These are phyloP conservation scores for Erodium chrysanthum DNA, from an alignment of 441 rosid species.

Conservation along the genomic window DNA sequence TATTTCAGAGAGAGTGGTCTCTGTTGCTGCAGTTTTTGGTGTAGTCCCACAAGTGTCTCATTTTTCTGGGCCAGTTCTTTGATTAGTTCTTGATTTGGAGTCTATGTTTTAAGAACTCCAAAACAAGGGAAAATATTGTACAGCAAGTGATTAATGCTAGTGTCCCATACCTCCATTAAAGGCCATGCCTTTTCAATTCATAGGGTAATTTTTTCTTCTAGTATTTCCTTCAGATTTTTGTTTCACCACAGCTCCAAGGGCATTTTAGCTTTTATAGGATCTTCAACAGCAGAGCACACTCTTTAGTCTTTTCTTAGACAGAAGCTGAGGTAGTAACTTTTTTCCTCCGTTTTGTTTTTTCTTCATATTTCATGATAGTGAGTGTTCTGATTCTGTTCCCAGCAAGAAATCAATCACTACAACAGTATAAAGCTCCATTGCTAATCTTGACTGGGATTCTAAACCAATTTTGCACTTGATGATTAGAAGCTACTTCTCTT, in stretches of 20 bases:
- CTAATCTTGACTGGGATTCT: too few species aligned
- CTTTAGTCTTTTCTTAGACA: not conserved
- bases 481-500: slow-evolving; percentile 5
- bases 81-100: not conserved
- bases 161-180: not conserved
- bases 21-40: not conserved
- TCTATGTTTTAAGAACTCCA: not conserved
- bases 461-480: too few species aligned
- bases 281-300: not conserved
- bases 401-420: too few species aligned
- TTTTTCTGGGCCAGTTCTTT: not conserved
- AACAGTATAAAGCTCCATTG: too few species aligned
- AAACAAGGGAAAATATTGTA: not conserved
- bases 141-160: not conserved
- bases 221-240: not conserved
- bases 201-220: not conserved
- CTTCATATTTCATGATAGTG: slow-evolving; percentile 16
- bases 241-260: not conserved
- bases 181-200: not conserved
- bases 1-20: slow-evolving; percentile 2
- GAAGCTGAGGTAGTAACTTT: not conserved
- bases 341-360: not conserved
- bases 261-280: not conserved
- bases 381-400: slow-evolving; percentile 13
- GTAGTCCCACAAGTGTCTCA: not conserved